Conservation (phyloP, 2,329 filamentous ascomycete species). For the Microsporum canis region DNA sequence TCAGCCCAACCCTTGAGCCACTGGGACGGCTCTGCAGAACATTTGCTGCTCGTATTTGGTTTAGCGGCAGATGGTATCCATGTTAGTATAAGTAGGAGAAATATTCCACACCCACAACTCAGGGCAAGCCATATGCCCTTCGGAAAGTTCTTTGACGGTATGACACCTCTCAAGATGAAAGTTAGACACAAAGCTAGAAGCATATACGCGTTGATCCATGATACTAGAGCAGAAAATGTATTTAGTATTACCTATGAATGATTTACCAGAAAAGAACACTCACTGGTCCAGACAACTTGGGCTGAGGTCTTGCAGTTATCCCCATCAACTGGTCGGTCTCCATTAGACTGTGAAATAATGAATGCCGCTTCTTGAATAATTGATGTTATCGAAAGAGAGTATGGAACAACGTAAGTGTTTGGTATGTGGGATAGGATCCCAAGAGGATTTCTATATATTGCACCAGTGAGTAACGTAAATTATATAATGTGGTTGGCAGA, state of each 20-base stretch:
- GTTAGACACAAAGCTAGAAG: slow-evolving; percentile 11
- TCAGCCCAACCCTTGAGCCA: slow-evolving; percentile 17
- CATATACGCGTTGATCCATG: slow-evolving; percentile 19
- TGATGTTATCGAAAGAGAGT: slow-evolving; percentile 13
- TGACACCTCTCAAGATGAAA: slow-evolving; percentile 5
- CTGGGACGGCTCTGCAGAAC: slow-evolving; percentile 14
- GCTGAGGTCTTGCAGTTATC: slow-evolving; percentile 12
- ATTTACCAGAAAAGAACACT: background rate
- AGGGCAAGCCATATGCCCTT: slow-evolving; percentile 13
- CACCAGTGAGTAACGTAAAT: background rate
- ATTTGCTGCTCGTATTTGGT: slow-evolving; percentile 11
- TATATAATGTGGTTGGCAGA: background rate
- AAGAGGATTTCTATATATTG: background rate
- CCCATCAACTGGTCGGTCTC: slow-evolving; percentile 9
- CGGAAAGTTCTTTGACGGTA: slow-evolving; percentile 12
- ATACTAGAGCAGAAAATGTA: slow-evolving; percentile 11
- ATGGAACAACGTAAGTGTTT: slow-evolving; percentile 15
- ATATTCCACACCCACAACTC: slow-evolving; percentile 14
- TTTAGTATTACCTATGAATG: background rate
- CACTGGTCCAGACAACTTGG: slow-evolving; percentile 19
- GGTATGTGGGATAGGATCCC: slow-evolving; percentile 8
- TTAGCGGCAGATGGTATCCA: slow-evolving; percentile 18
- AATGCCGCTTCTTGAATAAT: slow-evolving; percentile 15
- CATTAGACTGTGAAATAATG: slow-evolving; percentile 14
- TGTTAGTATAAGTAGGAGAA: slow-evolving; percentile 14